Base-by-base conservation (phyloP, 139 green algal genomes). In the Micractinium conductrix region DNA sequence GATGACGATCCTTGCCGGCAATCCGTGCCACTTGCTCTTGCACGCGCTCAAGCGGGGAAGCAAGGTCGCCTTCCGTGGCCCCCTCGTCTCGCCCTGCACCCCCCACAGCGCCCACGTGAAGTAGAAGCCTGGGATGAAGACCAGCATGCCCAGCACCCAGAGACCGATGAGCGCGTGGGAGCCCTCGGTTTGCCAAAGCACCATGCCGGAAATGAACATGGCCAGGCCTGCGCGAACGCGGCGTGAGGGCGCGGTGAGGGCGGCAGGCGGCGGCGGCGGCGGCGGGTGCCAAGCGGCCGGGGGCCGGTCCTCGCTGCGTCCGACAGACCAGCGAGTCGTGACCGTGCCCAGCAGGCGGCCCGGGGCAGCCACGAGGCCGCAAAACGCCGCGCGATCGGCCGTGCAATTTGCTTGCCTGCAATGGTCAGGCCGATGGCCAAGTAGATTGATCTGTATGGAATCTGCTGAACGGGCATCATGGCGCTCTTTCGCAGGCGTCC, bases 121-220 rank as follows among this genome's bases (percentile, higher is more conserved):
- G 76, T 89, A 80, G 40, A 87, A 81, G 40, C 86, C 86, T 1
- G 86, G 86, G 38, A 87, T 90, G 68, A 90, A 86, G 26, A 87
- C 86, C 8, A 90, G 69, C 26, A 87, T 37, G 24, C 86, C 86
- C 75, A 81, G 72, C 44, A 87, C 62, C 62, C 62, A 87, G 21
- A 90, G 44, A 3, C 68, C 86, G 42, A 90, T 90, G 22, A 90
- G 75, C 26, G 86, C 86, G 30, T 38, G 53, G 0, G 50, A 44
- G 40, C 86, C 86, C 74, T 90, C 86, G 10, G 73, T 84, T 3
- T 33, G 80, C 86, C 81, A 87, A 19, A 90, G 80, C 45, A 87
- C 74, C 74, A 90, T 63, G 65, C 86, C 86, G 1, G 60, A 68
- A n/a, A 87, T 74, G 43, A 90, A 86, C 72, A 90, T 80, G 21